Evolutionary conservation across 1,284 basidiomycete species (phyloP).

Genomic region (Cryptococcus sp.): DNA sequence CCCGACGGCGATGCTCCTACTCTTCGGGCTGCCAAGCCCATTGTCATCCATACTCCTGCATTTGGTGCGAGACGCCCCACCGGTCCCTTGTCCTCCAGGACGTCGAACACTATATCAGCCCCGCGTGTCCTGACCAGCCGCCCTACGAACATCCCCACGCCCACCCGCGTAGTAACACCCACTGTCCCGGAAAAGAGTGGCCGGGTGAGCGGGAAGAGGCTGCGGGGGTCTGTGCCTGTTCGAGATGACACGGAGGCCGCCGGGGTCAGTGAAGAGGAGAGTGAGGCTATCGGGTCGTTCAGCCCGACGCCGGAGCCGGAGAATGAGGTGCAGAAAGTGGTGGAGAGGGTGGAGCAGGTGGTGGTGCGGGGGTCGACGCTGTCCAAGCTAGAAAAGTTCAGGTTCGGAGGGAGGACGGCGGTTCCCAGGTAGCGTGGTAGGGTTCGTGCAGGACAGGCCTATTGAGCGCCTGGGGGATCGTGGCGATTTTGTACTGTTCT

Average conservation of each 20-base stretch:
- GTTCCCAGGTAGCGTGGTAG: neutral
- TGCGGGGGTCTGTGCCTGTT: neutral
- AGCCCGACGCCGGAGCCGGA: constrained; percentile 7
- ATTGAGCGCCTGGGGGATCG: neutral
- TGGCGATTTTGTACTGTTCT: no score
- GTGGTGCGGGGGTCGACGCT: constrained; percentile 4
- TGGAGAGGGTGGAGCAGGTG: neutral
- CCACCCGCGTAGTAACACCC: neutral
- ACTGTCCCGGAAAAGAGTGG: neutral
- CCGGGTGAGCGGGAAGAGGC: neutral
- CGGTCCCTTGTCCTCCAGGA: no score
- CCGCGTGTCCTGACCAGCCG: neutral
- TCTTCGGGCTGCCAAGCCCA: neutral
- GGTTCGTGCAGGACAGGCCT: no score
- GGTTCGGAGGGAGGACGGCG: constrained; percentile 1
- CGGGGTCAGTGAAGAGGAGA: neutral
- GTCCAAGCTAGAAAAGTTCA: constrained; percentile 17
- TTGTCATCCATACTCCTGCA: no score
- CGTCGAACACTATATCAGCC: neutral
- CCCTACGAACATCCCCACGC: constrained; percentile 1
- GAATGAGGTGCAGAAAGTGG: neutral
- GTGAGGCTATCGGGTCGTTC: neutral
- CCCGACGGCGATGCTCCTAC: constrained; percentile 1
- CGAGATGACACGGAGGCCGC: neutral
- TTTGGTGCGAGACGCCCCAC: no score